Conservation (phyloP, 768 basidiomycete species). For the Lentinula lateritia region DNA sequence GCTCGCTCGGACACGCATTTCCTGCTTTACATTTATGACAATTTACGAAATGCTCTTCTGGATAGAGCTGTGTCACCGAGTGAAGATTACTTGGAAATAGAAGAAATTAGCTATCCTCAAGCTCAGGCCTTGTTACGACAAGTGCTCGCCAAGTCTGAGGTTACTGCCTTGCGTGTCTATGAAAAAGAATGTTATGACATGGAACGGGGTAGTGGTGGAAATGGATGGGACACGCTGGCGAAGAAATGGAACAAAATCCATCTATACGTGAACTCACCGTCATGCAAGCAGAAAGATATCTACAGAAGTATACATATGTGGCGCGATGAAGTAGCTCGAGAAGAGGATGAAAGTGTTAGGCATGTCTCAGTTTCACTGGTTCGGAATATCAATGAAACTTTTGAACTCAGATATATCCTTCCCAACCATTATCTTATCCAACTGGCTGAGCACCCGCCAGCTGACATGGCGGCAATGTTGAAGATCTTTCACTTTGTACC, state of each 20-base stretch:
- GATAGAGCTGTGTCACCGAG: conserved; percentile 48
- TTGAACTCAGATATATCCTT: conserved; percentile 55
- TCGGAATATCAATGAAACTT: background rate
- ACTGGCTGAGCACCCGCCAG: conserved; percentile 66
- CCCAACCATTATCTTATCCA: conserved; percentile 71
- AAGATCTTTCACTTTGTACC: conserved; percentile 56
- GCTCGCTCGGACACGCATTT: conserved; percentile 97
- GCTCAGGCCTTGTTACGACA: conserved; percentile 45
- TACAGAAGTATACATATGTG: conserved; percentile 75
- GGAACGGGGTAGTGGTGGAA: conserved; percentile 54
- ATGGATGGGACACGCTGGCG: conserved; percentile 75
- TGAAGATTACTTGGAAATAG: conserved; percentile 11
- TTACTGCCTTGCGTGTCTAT: conserved; percentile 72
- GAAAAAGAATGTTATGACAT: conserved; percentile 66
- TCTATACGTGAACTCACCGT: conserved; percentile 28
- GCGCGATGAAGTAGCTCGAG: conserved; percentile 74
- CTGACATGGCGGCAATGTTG: conserved; percentile 57
- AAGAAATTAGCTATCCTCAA: conserved; percentile 10
- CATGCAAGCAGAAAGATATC: conserved; percentile 48
- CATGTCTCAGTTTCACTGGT: conserved; percentile 26
- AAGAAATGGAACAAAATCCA: conserved; percentile 77
- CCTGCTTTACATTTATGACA: conserved; percentile 88
- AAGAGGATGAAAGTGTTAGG: conserved; percentile 84
- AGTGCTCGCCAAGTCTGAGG: conserved; percentile 67
- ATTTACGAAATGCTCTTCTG: conserved; percentile 82